A percentile compares a stretch with the other conserved stretches of the same genome.
These are phyloP conservation scores for Cordyceps militaris DNA, from an alignment of 2,329 filamentous ascomycete genomes.

Conservation along the genomic window DNA sequence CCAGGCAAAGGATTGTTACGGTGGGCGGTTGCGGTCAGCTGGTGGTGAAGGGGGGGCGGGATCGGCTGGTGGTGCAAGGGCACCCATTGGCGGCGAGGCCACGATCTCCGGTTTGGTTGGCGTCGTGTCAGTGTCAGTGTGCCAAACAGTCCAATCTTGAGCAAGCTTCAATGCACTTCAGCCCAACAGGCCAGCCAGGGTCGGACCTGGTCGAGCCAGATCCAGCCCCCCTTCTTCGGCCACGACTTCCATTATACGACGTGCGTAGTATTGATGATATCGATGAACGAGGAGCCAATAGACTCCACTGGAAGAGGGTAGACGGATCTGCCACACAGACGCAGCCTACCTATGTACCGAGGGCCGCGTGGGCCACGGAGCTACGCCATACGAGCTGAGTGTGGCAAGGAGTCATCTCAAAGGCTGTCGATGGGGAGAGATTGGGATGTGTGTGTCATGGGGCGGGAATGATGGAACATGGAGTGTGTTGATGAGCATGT, in stretches of 20 bases:
- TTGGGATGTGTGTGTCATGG: not conserved
- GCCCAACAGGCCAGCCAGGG: conserved; percentile 3
- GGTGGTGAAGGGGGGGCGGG: not conserved
- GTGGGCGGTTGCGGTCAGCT: not conserved
- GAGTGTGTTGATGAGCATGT: not conserved
- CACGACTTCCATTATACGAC: not conserved
- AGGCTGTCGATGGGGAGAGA: not conserved
- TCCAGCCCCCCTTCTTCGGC: not conserved
- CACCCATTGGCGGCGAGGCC: not conserved
- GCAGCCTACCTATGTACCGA: not conserved
- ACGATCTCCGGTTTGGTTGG: not conserved
- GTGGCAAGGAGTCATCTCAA: not conserved
- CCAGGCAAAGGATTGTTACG: not conserved
- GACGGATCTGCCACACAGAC: conserved; percentile 3
- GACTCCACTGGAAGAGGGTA: not conserved
- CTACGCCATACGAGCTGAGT: not conserved
- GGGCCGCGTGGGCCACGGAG: not conserved
- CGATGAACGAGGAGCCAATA: not conserved
- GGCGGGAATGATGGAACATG: not conserved
- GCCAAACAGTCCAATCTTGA: not conserved
- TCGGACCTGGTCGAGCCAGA: not conserved
- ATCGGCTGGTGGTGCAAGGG: not conserved
- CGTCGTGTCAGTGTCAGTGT: not conserved
- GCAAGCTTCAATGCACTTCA: not conserved
- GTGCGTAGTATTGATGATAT: not conserved